These are phyloP conservation scores for Solanum okadae DNA, from an alignment of 257 asterid species.

Conservation along the genomic window DNA sequence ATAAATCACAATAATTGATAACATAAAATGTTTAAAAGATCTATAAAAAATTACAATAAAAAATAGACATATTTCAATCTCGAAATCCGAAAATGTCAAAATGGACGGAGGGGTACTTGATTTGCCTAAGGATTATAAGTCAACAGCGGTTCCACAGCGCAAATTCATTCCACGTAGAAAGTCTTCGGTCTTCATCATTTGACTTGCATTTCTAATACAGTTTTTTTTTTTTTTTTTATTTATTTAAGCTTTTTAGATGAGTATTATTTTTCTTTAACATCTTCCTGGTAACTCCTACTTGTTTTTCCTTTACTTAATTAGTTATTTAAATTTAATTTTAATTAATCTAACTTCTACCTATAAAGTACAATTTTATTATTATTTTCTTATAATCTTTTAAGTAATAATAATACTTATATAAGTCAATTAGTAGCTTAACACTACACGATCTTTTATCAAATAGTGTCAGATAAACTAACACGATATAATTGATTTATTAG, in stretches of 20 bases:
- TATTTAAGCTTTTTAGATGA: background rate
- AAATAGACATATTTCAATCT: too few species aligned
- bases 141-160: background rate
- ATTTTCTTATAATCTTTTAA: background rate
- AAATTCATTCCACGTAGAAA: background rate
- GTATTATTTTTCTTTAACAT: background rate
- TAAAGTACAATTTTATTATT: background rate
- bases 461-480: background rate
- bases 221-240: background rate
- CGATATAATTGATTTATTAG: background rate
- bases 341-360: background rate
- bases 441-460: background rate
- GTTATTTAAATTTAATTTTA: background rate
- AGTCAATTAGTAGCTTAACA: background rate
- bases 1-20: too few species aligned
- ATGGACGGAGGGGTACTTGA: too few species aligned
- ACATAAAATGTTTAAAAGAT: too few species aligned
- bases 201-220: background rate
- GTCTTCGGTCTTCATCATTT: background rate
- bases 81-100: too few species aligned
- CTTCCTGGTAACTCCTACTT: background rate
- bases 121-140: background rate
- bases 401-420: background rate
- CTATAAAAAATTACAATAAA: too few species aligned
- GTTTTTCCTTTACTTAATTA: background rate